Conservation (phyloP, 176 grass and related monocot genomes). For the Thinopyrum elongatum region DNA sequence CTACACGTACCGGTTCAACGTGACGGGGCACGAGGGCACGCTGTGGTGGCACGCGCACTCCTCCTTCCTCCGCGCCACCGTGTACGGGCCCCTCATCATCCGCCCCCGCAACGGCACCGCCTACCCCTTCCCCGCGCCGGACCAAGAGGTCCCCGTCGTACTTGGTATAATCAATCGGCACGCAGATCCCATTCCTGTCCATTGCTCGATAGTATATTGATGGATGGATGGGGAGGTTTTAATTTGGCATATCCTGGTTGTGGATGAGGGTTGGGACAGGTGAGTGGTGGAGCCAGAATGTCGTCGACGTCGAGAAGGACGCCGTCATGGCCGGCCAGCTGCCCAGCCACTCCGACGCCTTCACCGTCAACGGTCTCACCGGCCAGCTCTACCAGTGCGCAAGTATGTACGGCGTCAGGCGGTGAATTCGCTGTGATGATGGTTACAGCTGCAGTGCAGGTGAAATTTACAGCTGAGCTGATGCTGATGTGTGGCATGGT, state of each 20-base stretch:
- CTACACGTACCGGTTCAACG: slow-evolving; percentile 62
- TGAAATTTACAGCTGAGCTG: neutral
- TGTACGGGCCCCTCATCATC: slow-evolving; percentile 72
- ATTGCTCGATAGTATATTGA: neutral
- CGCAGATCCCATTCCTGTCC: neutral
- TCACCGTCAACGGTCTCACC: slow-evolving; percentile 51
- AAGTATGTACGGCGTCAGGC: slow-evolving; percentile 14
- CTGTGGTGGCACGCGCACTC: slow-evolving; percentile 89
- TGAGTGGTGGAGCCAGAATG: slow-evolving; percentile 69
- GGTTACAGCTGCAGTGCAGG: too few relatives aligned
- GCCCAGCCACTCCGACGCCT: slow-evolving; percentile 46
- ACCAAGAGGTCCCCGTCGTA: slow-evolving; percentile 61
- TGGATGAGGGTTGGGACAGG: slow-evolving; percentile 31
- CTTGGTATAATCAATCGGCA: slow-evolving; percentile 31
- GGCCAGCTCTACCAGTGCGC: slow-evolving; percentile 49
- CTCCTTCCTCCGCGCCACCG: slow-evolving; percentile 57
- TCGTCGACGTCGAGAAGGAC: slow-evolving; percentile 43
- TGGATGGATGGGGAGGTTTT: neutral
- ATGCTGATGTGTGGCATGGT: neutral
- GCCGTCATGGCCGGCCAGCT: slow-evolving; percentile 38
- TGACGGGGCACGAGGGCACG: slow-evolving; percentile 68
- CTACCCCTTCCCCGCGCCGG: slow-evolving; percentile 63
- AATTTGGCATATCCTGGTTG: slow-evolving; percentile 20
- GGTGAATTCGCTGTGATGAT: too few relatives aligned
- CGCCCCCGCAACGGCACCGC: slow-evolving; percentile 32